phyloP scores from a whole-genome alignment of 305 asterid genomes.

The Striga hermonthica region DNA sequence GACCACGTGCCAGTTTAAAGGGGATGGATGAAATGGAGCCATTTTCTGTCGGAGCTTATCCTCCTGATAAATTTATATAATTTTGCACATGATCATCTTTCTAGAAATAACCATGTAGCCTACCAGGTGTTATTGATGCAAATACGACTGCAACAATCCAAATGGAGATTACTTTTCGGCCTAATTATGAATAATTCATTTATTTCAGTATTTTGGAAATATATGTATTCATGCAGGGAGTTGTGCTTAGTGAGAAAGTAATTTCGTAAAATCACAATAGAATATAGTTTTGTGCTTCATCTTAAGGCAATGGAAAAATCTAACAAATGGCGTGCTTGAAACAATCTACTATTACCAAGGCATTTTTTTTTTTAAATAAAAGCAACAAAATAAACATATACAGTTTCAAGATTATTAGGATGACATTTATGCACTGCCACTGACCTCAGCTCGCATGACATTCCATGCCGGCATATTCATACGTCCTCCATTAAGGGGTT shows the following conservation, averaged over 20 bases:
- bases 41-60: constrained; percentile 57
- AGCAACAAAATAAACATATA: not conserved
- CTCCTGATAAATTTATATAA: constrained; percentile 42
- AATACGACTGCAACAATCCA: constrained; percentile 13
- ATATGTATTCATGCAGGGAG: not conserved
- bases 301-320: not conserved
- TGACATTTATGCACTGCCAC: not conserved
- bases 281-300: not conserved
- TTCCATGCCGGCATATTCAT: constrained; percentile 53
- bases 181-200: not conserved
- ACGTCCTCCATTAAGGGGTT: constrained; percentile 52
- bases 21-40: constrained; percentile 52
- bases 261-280: too few relatives aligned
- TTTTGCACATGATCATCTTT: constrained; percentile 2
- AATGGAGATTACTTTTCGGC: not conserved
- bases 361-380: not conserved
- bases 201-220: not conserved
- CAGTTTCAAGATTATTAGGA: not conserved
- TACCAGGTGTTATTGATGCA: not conserved
- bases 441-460: constrained; percentile 61
- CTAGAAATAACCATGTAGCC: not conserved
- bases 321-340: not conserved
- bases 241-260: not conserved
- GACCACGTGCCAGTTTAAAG: constrained; percentile 53
- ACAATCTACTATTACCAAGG: not conserved